Evolutionary conservation across 345 rosid genomes (phyloP).

Genomic region (Hibiscus trionum): DNA sequence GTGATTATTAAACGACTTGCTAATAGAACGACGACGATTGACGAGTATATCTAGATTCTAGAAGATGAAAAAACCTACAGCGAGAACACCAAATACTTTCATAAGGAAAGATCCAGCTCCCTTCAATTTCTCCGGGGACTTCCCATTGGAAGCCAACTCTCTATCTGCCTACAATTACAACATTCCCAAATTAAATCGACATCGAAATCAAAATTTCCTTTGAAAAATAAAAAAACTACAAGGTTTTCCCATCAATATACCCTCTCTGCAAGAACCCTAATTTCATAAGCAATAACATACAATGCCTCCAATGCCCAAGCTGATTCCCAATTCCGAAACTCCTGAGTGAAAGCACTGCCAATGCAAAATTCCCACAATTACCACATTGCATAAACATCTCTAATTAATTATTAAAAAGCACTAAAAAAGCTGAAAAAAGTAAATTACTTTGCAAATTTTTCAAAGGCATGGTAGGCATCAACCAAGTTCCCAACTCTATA

Average conservation of each 20-base stretch:
- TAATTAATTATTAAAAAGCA: not conserved
- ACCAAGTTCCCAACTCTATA: conserved; percentile 57
- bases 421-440: not conserved
- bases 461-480: conserved; percentile 70
- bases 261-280: conserved; percentile 92
- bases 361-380: conserved; percentile 2
- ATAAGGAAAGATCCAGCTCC: conserved; percentile 93
- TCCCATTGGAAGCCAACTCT: conserved; percentile 67
- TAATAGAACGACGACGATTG: not conserved
- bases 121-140: conserved; percentile 88
- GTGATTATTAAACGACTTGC: conserved; percentile 1
- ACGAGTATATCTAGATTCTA: not conserved
- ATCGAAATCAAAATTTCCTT: not conserved
- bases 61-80: conserved; percentile 44
- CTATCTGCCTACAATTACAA: conserved; percentile 66
- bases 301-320: conserved; percentile 92
- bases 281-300: conserved; percentile 78
- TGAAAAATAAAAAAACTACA: not conserved
- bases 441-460: conserved; percentile 70
- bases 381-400: not conserved
- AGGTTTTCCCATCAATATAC: conserved; percentile 34
- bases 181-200: not conserved
- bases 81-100: conserved; percentile 95
- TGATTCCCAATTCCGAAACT: conserved; percentile 98
- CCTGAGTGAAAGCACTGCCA: conserved; percentile 84